These are phyloP conservation scores for Ogataea glucozyma DNA, from an alignment of 805 yeast genomes.

Conservation along the genomic window DNA sequence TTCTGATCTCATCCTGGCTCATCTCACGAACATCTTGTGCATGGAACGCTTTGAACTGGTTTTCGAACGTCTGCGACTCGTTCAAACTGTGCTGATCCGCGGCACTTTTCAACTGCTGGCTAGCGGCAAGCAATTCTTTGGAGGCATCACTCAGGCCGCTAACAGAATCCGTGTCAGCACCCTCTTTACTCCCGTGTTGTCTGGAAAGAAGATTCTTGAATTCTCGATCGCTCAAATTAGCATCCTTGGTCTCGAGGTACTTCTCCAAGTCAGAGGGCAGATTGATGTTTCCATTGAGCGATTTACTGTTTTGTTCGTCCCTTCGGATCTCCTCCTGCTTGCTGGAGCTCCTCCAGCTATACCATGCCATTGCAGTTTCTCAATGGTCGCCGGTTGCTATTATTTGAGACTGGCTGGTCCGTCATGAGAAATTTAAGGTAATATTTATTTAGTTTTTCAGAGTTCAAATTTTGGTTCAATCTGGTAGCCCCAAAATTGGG, in stretches of 20 bases:
- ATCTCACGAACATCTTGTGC: constrained; percentile 9
- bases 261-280: constrained; percentile 29
- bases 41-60: constrained; percentile 11
- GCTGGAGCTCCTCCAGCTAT: constrained; percentile 1
- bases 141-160: constrained; percentile 3
- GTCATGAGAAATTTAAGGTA: too few relatives aligned
- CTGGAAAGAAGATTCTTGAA: constrained; percentile 29
- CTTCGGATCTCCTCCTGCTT: background rate
- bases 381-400: too few relatives aligned
- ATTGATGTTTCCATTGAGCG: constrained; percentile 1
- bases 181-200: constrained; percentile 5
- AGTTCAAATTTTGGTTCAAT: background rate
- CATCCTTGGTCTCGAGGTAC: constrained; percentile 29
- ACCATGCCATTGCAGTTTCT: constrained; percentile 1
- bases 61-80: constrained; percentile 5
- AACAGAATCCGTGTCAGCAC: constrained; percentile 4
- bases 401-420: too few relatives aligned
- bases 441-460: background rate
- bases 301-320: background rate
- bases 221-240: constrained; percentile 34
- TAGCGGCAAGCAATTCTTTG: constrained; percentile 1
- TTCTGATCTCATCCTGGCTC: constrained; percentile 18
- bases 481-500: background rate
- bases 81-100: background rate
- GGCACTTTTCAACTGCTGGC: background rate